Percentiles rank a stretch among this genome's conserved stretches.
Evolutionary conservation across 2,329 filamentous ascomycete genomes (phyloP).

Genomic region (Tolypocladium amazonense): DNA sequence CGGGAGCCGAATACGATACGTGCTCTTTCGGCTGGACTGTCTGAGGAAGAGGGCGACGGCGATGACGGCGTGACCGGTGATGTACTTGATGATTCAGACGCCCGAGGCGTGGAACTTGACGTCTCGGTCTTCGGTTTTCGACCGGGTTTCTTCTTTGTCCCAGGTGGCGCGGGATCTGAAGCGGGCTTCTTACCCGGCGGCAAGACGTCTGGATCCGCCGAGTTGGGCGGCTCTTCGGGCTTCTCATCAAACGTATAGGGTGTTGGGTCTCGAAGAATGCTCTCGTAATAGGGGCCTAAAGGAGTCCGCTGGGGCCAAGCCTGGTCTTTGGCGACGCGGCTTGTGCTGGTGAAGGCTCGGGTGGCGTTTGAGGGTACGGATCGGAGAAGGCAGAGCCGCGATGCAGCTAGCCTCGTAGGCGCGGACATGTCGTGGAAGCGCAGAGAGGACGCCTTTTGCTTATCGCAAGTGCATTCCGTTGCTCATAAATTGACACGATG

Average conservation of each 20-base stretch:
- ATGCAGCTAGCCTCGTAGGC: slow-evolving; percentile 16
- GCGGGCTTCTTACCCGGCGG: slow-evolving; percentile 8
- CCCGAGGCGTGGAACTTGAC: slow-evolving; percentile 3
- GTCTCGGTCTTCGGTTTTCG: slow-evolving; percentile 11
- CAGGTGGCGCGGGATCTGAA: background rate
- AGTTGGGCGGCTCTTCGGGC: slow-evolving; percentile 32
- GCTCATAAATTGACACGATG: background rate
- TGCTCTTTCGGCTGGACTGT: slow-evolving; percentile 41
- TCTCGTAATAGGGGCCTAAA: slow-evolving; percentile 48
- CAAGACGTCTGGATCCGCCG: slow-evolving; percentile 17
- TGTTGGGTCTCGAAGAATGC: slow-evolving; percentile 37
- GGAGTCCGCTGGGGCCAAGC: slow-evolving; percentile 30
- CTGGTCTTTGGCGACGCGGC: slow-evolving; percentile 9
- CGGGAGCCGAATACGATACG: slow-evolving; percentile 74
- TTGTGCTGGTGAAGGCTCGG: slow-evolving; percentile 17
- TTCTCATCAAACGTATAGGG: slow-evolving; percentile 27
- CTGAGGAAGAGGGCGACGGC: slow-evolving; percentile 10
- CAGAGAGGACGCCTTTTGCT: background rate
- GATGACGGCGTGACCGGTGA: slow-evolving; percentile 4
- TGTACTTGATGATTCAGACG: slow-evolving; percentile 1
- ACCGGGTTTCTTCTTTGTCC: slow-evolving; percentile 16
- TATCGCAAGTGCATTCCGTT: background rate
- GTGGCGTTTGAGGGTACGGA: slow-evolving; percentile 8
- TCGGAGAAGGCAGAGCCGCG: slow-evolving; percentile 18
- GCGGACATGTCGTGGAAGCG: slow-evolving; percentile 15